A percentile compares a stretch with the other conserved stretches of the same genome.
These are phyloP conservation scores for Elaphomyces granulatus DNA, from an alignment of 495 filamentous ascomycete genomes.

Conservation along the genomic window DNA sequence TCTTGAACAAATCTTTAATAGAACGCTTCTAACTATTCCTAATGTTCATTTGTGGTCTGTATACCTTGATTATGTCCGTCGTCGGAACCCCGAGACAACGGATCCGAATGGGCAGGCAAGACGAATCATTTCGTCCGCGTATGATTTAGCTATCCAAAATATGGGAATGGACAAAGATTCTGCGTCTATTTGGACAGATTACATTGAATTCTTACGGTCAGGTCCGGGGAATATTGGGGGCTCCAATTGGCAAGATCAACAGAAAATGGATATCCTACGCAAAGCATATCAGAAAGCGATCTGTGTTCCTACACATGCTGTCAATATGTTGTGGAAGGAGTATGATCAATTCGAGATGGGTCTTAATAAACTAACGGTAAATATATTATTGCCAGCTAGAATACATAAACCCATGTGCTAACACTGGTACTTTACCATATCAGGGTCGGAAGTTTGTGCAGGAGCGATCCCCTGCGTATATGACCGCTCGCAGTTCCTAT, in stretches of 20 bases:
- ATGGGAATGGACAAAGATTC: slow-evolving; percentile 85
- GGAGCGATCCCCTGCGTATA: slow-evolving; percentile 79
- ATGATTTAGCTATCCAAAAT: slow-evolving; percentile 79
- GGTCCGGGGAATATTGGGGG: slow-evolving; percentile 77
- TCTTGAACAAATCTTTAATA: slow-evolving; percentile 69
- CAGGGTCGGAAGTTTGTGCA: slow-evolving; percentile 86
- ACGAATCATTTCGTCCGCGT: slow-evolving; percentile 61
- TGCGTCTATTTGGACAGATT: slow-evolving; percentile 85
- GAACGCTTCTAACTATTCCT: slow-evolving; percentile 54
- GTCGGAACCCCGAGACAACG: slow-evolving; percentile 68
- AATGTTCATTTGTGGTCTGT: slow-evolving; percentile 78
- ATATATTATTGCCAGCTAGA: too few relatives aligned
- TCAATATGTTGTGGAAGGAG: slow-evolving; percentile 85
- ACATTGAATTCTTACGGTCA: slow-evolving; percentile 76
- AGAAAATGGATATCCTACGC: slow-evolving; percentile 88
- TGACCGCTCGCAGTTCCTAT: slow-evolving; percentile 79
- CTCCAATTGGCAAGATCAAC: slow-evolving; percentile 82
- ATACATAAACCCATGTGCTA: too few relatives aligned
- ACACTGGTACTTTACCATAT: slow-evolving; percentile 2
- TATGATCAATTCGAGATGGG: slow-evolving; percentile 92
- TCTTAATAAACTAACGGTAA: slow-evolving; percentile 75
- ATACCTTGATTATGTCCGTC: slow-evolving; percentile 92
- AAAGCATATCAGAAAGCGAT: slow-evolving; percentile 86
- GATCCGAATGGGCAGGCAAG: slow-evolving; percentile 66
- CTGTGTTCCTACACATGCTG: slow-evolving; percentile 61